Base-by-base conservation (phyloP, 1,139 yeast genomes). In the Yamadazyma atlantica region DNA sequence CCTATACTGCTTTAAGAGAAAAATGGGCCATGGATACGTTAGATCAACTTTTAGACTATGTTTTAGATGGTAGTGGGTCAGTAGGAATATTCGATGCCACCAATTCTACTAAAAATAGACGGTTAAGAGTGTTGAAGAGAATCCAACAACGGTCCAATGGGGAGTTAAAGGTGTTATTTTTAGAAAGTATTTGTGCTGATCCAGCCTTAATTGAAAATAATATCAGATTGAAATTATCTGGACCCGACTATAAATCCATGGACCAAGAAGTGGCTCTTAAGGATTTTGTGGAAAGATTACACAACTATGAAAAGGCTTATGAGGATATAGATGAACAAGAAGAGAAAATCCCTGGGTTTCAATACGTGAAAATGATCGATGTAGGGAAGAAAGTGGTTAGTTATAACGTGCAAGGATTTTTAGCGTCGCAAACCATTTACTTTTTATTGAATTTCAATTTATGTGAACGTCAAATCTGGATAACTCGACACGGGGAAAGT, bases 61-160 rank as follows among this genome's bases (percentile, higher is more conserved):
- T 92, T 4, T 61, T 88, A 37, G 73, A 77, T 19, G 95, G 90
- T 0, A 78, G 82, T 23, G 97, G 97, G 2, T 82, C 90, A 3
- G 97, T 90, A 11, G 98, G 97, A 2, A 88, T 92, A 12, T 83
- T 92, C 54, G 98, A 92, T 62, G 97, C 97, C 1, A 89, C 96
- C 4, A 92, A 92, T 58, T 85, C 96, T 2, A 92, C 97, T 1
- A 80, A 78, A 41, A 71, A 69, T 10, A 73, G 97, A 44, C 71
- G 97, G 45, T 64, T 69, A 38, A 75, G 78, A 55, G 90, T 89
- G 1, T 61, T 86, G 39, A 78, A 80, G 39, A 74, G 82, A 32
- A 86, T 90, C 40, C 78, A 79, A 51, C 80, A 82, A 47, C 70
- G 95, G 36, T 75, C 86, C 22, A 73, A 75, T 35, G 88, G 88